phyloP scores from a whole-genome alignment of 306 rosid genomes.

The Glycine soja region DNA sequence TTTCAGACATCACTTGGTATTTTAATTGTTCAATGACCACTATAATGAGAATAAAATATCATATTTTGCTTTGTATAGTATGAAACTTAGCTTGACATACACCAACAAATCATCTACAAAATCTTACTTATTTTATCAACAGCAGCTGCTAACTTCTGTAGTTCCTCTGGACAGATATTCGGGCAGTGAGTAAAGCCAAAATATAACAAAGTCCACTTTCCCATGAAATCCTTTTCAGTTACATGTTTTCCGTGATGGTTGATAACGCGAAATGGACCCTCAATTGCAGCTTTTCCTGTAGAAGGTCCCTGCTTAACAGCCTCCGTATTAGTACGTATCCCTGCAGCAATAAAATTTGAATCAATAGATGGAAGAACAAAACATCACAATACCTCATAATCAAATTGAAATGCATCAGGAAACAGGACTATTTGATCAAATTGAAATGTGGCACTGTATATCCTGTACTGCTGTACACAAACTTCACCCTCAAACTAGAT shows the following conservation, averaged over 20 bases:
- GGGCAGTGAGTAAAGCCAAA: slow-evolving; percentile 99
- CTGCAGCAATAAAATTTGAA: slow-evolving; percentile 57
- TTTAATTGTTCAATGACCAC: background rate
- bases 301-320: slow-evolving; percentile 93
- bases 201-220: slow-evolving; percentile 80
- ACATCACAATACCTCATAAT: background rate
- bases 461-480: background rate
- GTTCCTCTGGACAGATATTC: slow-evolving; percentile 95
- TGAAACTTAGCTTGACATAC: slow-evolving; percentile 20
- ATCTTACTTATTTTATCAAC: slow-evolving; percentile 92
- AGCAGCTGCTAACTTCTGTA: slow-evolving; percentile 82
- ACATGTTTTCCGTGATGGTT: slow-evolving; percentile 82
- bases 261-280: slow-evolving; percentile 89
- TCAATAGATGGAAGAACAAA: slow-evolving; percentile 29
- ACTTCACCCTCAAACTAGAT: too few species aligned
- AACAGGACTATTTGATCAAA: slow-evolving; percentile 17
- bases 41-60: background rate
- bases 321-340: slow-evolving; percentile 67
- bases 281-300: slow-evolving; percentile 91
- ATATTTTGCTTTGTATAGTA: background rate
- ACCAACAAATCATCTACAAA: slow-evolving; percentile 17
- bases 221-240: slow-evolving; percentile 84
- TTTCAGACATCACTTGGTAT: slow-evolving; percentile 12
- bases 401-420: slow-evolving; percentile 20
- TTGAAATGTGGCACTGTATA: background rate